These are phyloP conservation scores for Hydnomerulius pinastri DNA, from an alignment of 768 basidiomycete species.

Conservation along the genomic window DNA sequence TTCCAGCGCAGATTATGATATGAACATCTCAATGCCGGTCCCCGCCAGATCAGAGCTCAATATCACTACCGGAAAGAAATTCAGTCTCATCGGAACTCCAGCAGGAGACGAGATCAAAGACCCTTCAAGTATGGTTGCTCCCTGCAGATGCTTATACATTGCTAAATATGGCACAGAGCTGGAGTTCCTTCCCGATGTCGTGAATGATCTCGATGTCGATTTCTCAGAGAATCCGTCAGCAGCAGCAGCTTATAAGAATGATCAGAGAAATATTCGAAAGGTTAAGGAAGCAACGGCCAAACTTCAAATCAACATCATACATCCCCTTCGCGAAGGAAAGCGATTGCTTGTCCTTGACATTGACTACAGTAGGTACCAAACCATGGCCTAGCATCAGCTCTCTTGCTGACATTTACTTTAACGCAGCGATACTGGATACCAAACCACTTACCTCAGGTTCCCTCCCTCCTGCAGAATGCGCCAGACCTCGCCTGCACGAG, in stretches of 20 bases:
- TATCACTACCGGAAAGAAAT: constrained; percentile 65
- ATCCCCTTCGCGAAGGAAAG: constrained; percentile 75
- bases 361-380: constrained; percentile 68
- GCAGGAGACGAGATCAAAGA: constrained; percentile 86
- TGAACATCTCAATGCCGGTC: neutral
- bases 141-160: neutral
- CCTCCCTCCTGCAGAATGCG: constrained; percentile 78
- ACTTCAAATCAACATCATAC: constrained; percentile 69
- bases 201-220: constrained; percentile 84
- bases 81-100: constrained; percentile 85
- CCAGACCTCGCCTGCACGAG: constrained; percentile 79
- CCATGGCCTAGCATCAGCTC: neutral
- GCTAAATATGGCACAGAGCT: constrained; percentile 44
- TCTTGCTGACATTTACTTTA: constrained; percentile 5
- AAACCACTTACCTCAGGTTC: constrained; percentile 83
- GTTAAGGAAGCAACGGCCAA: constrained; percentile 71
- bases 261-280: constrained; percentile 81
- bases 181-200: constrained; percentile 63
- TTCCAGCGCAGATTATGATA: constrained; percentile 1
- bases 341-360: constrained; percentile 84
- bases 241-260: constrained; percentile 64
- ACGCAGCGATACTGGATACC: constrained; percentile 77
- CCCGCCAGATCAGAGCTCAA: constrained; percentile 55
- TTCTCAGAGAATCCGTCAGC: constrained; percentile 62
- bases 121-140: constrained; percentile 53